Evolutionary conservation across 306 rosid genomes (phyloP).

Genomic region (Dalbergia cultrata): DNA sequence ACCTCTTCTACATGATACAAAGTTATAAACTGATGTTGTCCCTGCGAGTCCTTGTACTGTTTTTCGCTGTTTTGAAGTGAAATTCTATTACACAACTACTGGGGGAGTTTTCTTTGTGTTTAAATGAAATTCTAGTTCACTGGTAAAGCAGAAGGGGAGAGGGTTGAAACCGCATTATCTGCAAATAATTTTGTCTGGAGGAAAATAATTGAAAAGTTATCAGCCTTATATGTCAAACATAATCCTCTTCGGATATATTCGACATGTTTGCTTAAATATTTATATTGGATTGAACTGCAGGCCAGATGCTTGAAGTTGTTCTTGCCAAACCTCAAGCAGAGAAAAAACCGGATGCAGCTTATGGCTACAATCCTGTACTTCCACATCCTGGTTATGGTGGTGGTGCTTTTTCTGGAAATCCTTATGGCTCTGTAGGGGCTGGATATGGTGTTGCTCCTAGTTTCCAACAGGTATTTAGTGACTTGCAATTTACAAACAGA

Average conservation of each 20-base stretch:
- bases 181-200: background rate
- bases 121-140: background rate
- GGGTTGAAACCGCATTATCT: conserved; percentile 21
- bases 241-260: background rate
- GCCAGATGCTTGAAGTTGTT: conserved; percentile 91
- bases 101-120: background rate
- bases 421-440: conserved; percentile 76
- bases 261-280: conserved; percentile 1
- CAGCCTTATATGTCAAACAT: conserved; percentile 4
- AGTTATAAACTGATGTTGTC: conserved; percentile 7
- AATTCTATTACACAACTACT: background rate
- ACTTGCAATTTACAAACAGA: conserved; percentile 26
- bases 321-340: conserved; percentile 97
- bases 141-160: background rate
- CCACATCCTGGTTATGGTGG: conserved; percentile 78
- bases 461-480: conserved; percentile 85
- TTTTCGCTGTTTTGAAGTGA: conserved; percentile 9
- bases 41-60: conserved; percentile 23
- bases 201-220: background rate
- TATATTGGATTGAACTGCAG: conserved; percentile 62
- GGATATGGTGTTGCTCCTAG: conserved; percentile 77
- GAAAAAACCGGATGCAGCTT: conserved; percentile 77
- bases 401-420: conserved; percentile 69
- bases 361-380: conserved; percentile 66
- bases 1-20: conserved; percentile 42